Evolutionary conservation across 805 yeast genomes (phyloP).

Genomic region (Starmerella bombi): DNA sequence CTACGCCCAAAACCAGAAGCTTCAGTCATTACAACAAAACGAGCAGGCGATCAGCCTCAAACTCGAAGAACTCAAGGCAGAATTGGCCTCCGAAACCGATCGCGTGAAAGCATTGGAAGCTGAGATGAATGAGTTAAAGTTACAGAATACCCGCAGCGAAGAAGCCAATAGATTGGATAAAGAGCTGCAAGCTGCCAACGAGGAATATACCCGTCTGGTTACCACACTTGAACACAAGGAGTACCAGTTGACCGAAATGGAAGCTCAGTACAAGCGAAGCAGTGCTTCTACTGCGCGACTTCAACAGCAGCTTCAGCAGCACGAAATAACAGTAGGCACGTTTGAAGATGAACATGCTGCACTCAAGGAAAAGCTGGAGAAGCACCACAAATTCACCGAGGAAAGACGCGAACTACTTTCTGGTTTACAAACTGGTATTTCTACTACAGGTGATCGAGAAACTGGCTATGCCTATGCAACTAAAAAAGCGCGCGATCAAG

Average conservation of each 20-base stretch:
- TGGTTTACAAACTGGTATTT: slow-evolving; percentile 20
- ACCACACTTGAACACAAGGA: slow-evolving; percentile 12
- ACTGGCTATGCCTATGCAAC: slow-evolving; percentile 20
- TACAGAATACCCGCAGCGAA: slow-evolving; percentile 1
- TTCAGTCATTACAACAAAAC: slow-evolving; percentile 5
- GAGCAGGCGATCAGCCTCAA: background rate
- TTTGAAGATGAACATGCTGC: slow-evolving; percentile 7
- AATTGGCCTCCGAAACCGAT: slow-evolving; percentile 3
- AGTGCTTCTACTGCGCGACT: background rate
- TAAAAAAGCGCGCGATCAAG: slow-evolving; percentile 13
- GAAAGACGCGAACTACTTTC: slow-evolving; percentile 14
- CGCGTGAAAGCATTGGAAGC: slow-evolving; percentile 1
- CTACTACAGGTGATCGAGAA: slow-evolving; percentile 19
- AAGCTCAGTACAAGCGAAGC: background rate
- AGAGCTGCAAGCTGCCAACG: slow-evolving; percentile 6
- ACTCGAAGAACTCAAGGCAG: slow-evolving; percentile 27
- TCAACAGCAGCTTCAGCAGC: background rate
- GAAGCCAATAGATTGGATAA: slow-evolving; percentile 6
- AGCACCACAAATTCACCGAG: slow-evolving; percentile 4
- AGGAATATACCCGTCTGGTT: slow-evolving; percentile 8
- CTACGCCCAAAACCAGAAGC: slow-evolving; percentile 6
- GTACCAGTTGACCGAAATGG: slow-evolving; percentile 2
- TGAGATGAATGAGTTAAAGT: slow-evolving; percentile 4
- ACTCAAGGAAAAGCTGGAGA: slow-evolving; percentile 3
- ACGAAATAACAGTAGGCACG: slow-evolving; percentile 2